Percentiles rank a stretch among this genome's conserved stretches.
phyloP scores from a whole-genome alignment of 805 yeast genomes.

The Wickerhamiella vanderwaltii region DNA sequence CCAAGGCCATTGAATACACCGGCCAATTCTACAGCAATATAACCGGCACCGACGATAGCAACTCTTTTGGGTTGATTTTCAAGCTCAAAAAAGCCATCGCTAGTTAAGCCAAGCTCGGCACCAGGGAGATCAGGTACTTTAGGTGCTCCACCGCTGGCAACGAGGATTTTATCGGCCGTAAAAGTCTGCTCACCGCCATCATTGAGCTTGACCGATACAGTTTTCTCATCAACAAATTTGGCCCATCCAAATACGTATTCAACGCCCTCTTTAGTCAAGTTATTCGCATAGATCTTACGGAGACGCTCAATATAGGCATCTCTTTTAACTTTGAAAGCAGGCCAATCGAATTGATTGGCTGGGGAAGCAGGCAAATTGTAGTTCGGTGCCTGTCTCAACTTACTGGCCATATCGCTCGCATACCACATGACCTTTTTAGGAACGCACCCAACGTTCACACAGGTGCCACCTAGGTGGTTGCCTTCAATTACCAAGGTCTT shows the following conservation, averaged over 20 bases:
- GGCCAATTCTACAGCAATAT: constrained; percentile 89
- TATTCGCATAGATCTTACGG: constrained; percentile 87
- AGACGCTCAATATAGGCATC: constrained; percentile 82
- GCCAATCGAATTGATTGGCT: constrained; percentile 67
- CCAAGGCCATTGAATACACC: constrained; percentile 78
- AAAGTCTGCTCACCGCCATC: constrained; percentile 48
- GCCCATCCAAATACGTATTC: constrained; percentile 83
- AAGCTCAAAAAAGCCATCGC: constrained; percentile 83
- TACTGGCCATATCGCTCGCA: constrained; percentile 79
- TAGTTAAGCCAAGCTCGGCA: constrained; percentile 67
- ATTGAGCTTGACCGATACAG: constrained; percentile 62
- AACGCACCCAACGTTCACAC: constrained; percentile 98
- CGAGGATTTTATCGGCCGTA: constrained; percentile 70
- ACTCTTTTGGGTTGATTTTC: constrained; percentile 79
- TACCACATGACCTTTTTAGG: constrained; percentile 99
- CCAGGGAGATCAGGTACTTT: constrained; percentile 63
- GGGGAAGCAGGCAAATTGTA: constrained; percentile 65
- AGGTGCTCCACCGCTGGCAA: constrained; percentile 92
- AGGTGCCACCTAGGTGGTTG: constrained; percentile 83
- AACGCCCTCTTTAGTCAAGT: constrained; percentile 78
- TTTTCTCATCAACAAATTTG: constrained; percentile 37
- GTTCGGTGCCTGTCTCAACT: constrained; percentile 58
- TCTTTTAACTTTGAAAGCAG: constrained; percentile 66
- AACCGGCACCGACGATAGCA: constrained; percentile 95
- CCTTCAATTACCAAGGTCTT: constrained; percentile 75